These are phyloP conservation scores for Geotrichum candidum DNA, from an alignment of 1,139 yeast species.

Conservation along the genomic window DNA sequence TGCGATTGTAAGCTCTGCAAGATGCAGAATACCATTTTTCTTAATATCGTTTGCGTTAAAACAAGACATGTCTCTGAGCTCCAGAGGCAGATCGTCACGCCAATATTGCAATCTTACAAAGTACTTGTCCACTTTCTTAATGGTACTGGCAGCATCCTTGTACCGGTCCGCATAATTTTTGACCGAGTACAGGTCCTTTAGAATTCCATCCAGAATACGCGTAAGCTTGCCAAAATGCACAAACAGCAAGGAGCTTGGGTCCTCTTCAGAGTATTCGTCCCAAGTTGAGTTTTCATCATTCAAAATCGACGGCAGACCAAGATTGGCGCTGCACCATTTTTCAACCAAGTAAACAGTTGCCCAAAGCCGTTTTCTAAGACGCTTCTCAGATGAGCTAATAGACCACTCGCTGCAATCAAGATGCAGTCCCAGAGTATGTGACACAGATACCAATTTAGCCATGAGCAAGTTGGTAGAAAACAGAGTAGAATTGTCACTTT, in stretches of 20 bases:
- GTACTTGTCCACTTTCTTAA: slow-evolving; percentile 23
- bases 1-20: slow-evolving; percentile 33
- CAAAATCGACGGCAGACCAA: slow-evolving; percentile 34
- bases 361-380: slow-evolving; percentile 34
- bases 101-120: slow-evolving; percentile 27
- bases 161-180: slow-evolving; percentile 24
- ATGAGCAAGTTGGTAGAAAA: slow-evolving; percentile 30
- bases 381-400: slow-evolving; percentile 30
- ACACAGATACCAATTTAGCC: slow-evolving; percentile 32
- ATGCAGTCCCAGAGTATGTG: slow-evolving; percentile 36
- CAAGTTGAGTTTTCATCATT: slow-evolving; percentile 25
- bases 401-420: slow-evolving; percentile 34
- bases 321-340: slow-evolving; percentile 34
- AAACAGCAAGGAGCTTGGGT: slow-evolving; percentile 31
- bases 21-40: slow-evolving; percentile 29
- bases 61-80: slow-evolving; percentile 29
- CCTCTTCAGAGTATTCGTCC: slow-evolving; percentile 29
- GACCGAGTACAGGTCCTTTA: slow-evolving; percentile 29
- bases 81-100: slow-evolving; percentile 31
- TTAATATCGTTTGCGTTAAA: slow-evolving; percentile 17
- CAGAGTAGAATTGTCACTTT: slow-evolving; percentile 34
- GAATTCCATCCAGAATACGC: slow-evolving; percentile 28
- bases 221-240: slow-evolving; percentile 32
- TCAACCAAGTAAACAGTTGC: slow-evolving; percentile 35
- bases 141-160: slow-evolving; percentile 20